Evolutionary conservation across 352 stramenopile species (phyloP), one percentile per base, ranked within the genome.

Genomic region (Plasmopara halstedii): DNA sequence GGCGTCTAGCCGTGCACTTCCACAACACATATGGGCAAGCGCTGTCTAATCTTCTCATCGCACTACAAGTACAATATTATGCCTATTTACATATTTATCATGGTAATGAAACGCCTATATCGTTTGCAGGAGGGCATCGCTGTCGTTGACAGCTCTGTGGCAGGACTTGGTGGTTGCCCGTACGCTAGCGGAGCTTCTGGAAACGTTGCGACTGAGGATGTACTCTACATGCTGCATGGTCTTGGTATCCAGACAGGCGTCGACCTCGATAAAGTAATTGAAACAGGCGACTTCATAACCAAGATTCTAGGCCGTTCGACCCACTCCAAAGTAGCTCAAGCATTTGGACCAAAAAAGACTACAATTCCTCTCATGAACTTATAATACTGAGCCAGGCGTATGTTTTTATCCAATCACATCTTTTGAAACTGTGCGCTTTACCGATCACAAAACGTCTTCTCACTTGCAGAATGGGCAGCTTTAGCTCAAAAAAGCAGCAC

Each of bases 11-110:
- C 1, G 92, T 97, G 41, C 95, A 99, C 61, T 98, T 98, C 61
- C 95, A 99, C 69, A 87, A 99, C 62, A 99, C 95, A 5, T 98
- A 98, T 57, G 95, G 94, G 26, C 91, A 98, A 72, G 95, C 92
- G 6, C 68, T 98, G 31, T 84, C 92, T 31, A 99, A 99, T 53
- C 96, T 98, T 50, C 66, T 98, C 6, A 67, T 94, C 21, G 83
- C 83, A 14, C 55, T 94, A 22, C 82, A 95, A 72, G 80, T 92
- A 56, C 39, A 48, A 29, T 8, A 6, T 3, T 11, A 34, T 45
- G 20, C 29, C 23, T 14, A 7, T 31, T 27, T 10, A n/a, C 6
- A 6, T 29, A 6, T 29, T 10, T 29, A 29, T 29, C 3, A 29
- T 11, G 1, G 3, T 29, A 11, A 29, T 29, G 22, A 34, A 56